These are phyloP conservation scores for Ustilago nuda DNA, from an alignment of 1,284 basidiomycete genomes.

Conservation along the genomic window DNA sequence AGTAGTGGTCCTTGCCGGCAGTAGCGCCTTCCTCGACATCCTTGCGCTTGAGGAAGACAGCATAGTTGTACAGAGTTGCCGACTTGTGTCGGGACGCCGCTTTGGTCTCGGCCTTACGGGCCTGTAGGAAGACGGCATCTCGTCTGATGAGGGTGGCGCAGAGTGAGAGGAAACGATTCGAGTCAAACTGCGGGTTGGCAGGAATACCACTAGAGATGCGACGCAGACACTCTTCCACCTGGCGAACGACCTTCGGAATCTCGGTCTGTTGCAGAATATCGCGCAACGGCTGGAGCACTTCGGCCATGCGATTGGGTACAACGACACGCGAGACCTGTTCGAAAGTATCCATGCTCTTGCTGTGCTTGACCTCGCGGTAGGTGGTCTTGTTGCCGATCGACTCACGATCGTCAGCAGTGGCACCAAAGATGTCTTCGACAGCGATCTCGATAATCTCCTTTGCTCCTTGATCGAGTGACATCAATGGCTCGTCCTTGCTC, in stretches of 20 bases:
- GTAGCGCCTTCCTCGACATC: constrained; percentile 51
- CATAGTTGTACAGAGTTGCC: constrained; percentile 36
- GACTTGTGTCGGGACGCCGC: constrained; percentile 37
- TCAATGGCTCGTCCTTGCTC: constrained; percentile 73
- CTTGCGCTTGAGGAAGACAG: constrained; percentile 59
- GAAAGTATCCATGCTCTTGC: constrained; percentile 68
- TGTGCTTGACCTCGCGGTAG: constrained; percentile 62
- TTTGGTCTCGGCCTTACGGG: constrained; percentile 44
- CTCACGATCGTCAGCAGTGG: constrained; percentile 88
- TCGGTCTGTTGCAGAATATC: constrained; percentile 88
- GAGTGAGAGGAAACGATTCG: constrained; percentile 81
- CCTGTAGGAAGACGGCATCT: constrained; percentile 74
- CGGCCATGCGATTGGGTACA: constrained; percentile 74
- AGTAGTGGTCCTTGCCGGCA: constrained; percentile 69
- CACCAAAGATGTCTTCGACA: constrained; percentile 93
- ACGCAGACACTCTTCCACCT: constrained; percentile 88
- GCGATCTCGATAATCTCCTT: constrained; percentile 85
- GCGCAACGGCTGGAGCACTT: constrained; percentile 82
- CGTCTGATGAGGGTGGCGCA: constrained; percentile 91
- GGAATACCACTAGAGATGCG: constrained; percentile 87
- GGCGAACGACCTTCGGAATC: constrained; percentile 82
- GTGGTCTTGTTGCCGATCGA: constrained; percentile 94
- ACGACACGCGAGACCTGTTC: constrained; percentile 64
- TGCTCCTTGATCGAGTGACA: constrained; percentile 74
- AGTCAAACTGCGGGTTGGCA: constrained; percentile 79